A percentile compares a stretch with the other conserved stretches of the same genome.
These are phyloP conservation scores for Rugonectria rugulosa DNA, from an alignment of 2,329 filamentous ascomycete species.

Conservation along the genomic window DNA sequence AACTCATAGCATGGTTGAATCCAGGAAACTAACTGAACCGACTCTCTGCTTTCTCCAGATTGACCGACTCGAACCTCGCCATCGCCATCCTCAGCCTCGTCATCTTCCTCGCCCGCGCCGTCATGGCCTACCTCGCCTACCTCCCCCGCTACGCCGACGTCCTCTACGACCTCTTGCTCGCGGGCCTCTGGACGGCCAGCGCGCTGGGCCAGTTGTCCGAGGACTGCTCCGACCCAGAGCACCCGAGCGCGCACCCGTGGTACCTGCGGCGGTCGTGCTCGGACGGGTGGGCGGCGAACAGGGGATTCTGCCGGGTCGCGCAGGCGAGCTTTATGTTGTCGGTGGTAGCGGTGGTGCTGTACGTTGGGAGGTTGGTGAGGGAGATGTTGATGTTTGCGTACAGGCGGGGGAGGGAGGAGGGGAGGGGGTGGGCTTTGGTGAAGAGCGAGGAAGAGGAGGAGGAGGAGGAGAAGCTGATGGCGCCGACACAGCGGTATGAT, in stretches of 20 bases:
- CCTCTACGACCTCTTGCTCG: conserved; percentile 41
- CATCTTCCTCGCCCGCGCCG: conserved; percentile 36
- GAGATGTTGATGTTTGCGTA: conserved; percentile 21
- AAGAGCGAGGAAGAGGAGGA: background rate
- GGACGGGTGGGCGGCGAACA: conserved; percentile 22
- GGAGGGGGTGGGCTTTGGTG: background rate
- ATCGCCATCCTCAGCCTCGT: conserved; percentile 41
- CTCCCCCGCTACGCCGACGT: conserved; percentile 34
- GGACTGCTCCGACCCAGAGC: conserved; percentile 36
- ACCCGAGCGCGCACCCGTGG: conserved; percentile 37
- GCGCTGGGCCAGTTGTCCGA: conserved; percentile 31
- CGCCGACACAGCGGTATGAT: conserved; percentile 4
- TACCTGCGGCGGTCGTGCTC: conserved; percentile 37
- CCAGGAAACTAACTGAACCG: background rate
- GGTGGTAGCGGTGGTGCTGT: conserved; percentile 28
- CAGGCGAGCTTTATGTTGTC: conserved; percentile 33
- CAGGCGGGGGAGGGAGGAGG: conserved; percentile 16
- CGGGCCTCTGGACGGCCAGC: conserved; percentile 38
- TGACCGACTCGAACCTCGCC: conserved; percentile 40
- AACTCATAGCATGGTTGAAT: too few relatives aligned
- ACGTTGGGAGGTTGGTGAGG: conserved; percentile 24
- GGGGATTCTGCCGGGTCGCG: conserved; percentile 30
- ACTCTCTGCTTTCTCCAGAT: conserved; percentile 30
- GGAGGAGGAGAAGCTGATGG: conserved; percentile 5
- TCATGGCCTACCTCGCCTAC: conserved; percentile 33